phyloP scores from a whole-genome alignment of 768 basidiomycete genomes.

The Gloeopeniophorella convolvens region DNA sequence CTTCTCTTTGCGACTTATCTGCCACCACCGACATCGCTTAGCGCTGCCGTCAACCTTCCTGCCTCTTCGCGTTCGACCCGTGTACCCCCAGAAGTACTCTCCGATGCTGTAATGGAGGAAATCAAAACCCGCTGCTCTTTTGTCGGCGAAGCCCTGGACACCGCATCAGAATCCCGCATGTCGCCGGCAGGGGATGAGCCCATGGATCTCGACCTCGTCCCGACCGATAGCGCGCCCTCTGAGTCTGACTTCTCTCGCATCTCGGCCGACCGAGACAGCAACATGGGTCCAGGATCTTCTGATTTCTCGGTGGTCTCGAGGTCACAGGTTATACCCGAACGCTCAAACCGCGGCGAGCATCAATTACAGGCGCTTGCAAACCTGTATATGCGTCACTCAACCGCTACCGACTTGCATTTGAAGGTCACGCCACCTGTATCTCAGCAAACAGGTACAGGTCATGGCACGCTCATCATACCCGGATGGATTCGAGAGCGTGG shows the following conservation, averaged over 20 bases:
- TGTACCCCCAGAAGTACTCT: conserved; percentile 75
- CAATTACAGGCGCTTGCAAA: conserved; percentile 60
- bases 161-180: conserved; percentile 22
- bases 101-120: conserved; percentile 78
- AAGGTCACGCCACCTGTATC: conserved; percentile 58
- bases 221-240: conserved; percentile 53
- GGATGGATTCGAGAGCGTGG: conserved; percentile 94
- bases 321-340: conserved; percentile 30
- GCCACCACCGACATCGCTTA: conserved; percentile 72
- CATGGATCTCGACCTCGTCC: conserved; percentile 38
- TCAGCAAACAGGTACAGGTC: conserved; percentile 65
- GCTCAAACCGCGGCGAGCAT: conserved; percentile 35
- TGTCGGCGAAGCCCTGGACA: conserved; percentile 59
- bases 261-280: conserved; percentile 41
- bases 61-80: conserved; percentile 54
- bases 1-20: conserved; percentile 78
- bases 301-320: conserved; percentile 53
- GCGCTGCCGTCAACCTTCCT: conserved; percentile 56
- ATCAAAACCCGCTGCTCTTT: conserved; percentile 89
- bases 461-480: conserved; percentile 77
- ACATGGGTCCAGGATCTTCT: conserved; percentile 42
- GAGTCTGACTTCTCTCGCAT: conserved; percentile 61
- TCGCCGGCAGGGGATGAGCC: conserved; percentile 29
- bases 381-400: conserved; percentile 71
- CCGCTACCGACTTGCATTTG: conserved; percentile 67